Evolutionary conservation across 306 rosid genomes (phyloP).

Genomic region (Luffa acutangula): DNA sequence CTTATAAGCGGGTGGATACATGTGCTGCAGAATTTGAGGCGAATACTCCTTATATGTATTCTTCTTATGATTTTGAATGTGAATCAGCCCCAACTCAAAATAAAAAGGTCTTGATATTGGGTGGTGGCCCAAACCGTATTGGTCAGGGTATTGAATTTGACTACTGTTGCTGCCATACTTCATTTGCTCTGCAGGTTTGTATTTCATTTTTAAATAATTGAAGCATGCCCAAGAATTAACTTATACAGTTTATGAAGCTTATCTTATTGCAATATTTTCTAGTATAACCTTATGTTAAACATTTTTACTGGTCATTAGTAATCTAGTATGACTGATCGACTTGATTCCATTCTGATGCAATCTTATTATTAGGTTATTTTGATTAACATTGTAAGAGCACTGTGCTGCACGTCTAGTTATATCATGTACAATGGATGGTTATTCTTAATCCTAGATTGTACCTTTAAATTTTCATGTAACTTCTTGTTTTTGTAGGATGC

Average conservation of each 20-base stretch:
- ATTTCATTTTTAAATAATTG: background rate
- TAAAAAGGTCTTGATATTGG: constrained; percentile 86
- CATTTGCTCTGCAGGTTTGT: constrained; percentile 87
- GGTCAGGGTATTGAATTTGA: constrained; percentile 99
- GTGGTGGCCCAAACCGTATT: constrained; percentile 96
- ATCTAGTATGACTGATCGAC: background rate
- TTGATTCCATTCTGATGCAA: background rate
- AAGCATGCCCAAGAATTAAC: background rate
- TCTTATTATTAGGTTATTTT: background rate
- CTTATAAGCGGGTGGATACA: constrained; percentile 90
- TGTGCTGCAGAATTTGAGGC: constrained; percentile 99
- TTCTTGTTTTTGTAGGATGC: constrained; percentile 49
- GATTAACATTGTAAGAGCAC: background rate
- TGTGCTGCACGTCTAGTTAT: background rate
- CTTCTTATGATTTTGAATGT: constrained; percentile 94
- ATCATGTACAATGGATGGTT: background rate
- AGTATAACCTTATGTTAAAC: background rate
- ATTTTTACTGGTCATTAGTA: background rate
- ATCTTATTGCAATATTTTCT: background rate
- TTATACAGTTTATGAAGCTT: background rate
- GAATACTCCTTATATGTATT: constrained; percentile 94
- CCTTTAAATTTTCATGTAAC: background rate
- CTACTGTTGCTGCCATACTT: constrained; percentile 92
- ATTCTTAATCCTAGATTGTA: background rate
- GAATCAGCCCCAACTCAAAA: constrained; percentile 79